Conservation (phyloP, 1,139 yeast genomes). For the Geotrichum siamense region DNA sequence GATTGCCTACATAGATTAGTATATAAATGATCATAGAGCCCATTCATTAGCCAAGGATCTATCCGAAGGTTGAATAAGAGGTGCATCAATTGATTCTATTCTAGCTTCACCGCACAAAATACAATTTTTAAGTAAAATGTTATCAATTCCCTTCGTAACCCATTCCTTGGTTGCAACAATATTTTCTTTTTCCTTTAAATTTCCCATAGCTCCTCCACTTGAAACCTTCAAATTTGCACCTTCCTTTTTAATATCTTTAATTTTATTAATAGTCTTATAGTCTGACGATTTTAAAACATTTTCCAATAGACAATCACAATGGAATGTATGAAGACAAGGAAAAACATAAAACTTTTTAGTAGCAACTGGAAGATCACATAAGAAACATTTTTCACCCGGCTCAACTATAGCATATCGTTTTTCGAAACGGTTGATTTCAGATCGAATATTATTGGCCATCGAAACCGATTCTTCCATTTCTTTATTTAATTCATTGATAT, state of each 20-base stretch:
- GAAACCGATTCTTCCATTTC: slow-evolving; percentile 73
- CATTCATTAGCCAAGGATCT: slow-evolving; percentile 17
- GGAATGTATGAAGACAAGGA: slow-evolving; percentile 89
- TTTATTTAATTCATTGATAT: slow-evolving; percentile 53
- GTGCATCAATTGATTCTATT: slow-evolving; percentile 62
- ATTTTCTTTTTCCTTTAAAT: slow-evolving; percentile 8
- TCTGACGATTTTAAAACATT: slow-evolving; percentile 56
- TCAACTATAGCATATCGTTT: slow-evolving; percentile 53
- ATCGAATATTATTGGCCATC: slow-evolving; percentile 55
- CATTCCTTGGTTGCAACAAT: slow-evolving; percentile 29
- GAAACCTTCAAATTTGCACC: slow-evolving; percentile 4
- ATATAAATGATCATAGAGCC: too few species aligned
- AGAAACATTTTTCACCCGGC: slow-evolving; percentile 76
- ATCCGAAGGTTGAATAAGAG: slow-evolving; percentile 30
- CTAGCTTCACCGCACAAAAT: slow-evolving; percentile 71
- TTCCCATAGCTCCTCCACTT: slow-evolving; percentile 24
- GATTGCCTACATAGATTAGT: too few species aligned
- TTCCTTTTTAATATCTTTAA: slow-evolving; percentile 45
- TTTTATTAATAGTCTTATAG: slow-evolving; percentile 56
- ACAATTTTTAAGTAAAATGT: slow-evolving; percentile 59
- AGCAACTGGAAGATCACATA: slow-evolving; percentile 62
- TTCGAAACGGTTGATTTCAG: slow-evolving; percentile 49
- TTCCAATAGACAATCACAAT: slow-evolving; percentile 74
- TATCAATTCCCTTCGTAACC: slow-evolving; percentile 46
- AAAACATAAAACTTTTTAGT: slow-evolving; percentile 71